Base-by-base conservation (phyloP, 352 stramenopile species). In the Phytopythium chamaehyphon region DNA sequence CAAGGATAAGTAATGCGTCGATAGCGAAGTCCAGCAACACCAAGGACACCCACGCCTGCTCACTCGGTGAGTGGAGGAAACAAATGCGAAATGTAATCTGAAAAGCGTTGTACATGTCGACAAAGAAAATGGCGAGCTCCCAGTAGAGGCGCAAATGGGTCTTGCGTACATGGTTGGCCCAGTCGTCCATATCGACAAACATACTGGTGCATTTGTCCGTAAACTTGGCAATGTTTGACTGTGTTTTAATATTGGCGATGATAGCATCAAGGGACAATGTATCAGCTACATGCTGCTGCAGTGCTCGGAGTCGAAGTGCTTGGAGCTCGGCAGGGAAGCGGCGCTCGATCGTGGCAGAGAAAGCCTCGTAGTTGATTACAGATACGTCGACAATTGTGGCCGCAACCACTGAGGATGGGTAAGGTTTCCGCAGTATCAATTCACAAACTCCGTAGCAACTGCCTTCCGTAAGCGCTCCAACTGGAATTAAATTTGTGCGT, bases 11-110 rank as follows among this genome's bases (percentile, higher is more conserved):
- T 0, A 86, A 28, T 4, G 51, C 38, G 26, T 91, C 80, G 1
- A 68, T 66, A 15, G 71, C 26, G 6, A 73, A 60, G 40, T 91
- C 76, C 1, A 74, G 44, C 2, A 66, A 43, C 15, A 81, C 37
- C 0, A 87, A 51, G 10, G 61, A 16, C 2, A 69, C 33, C 2
- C 61, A 47, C 19, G 49, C 36, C 8, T 44, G 47, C 6, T 45
- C 48, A 10, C 36, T 55, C 12, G 72, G 66, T 16, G 77, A 46
- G 11, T 66, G 52, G 12, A 89, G 51, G 40, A 92, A 92, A 14
- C 65, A 64, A 42, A 92, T 81, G 0, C 81, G 78, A 55, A 88
- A 92, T 4, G 77, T 83, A 51, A 90, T 76, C 47, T 75, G 59
- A 35, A 88, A 81, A 9, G 64, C 73, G 37, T 89, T 88, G 64